Conservation (phyloP, 73 alveolate genomes). For the Breviolum minutum region DNA sequence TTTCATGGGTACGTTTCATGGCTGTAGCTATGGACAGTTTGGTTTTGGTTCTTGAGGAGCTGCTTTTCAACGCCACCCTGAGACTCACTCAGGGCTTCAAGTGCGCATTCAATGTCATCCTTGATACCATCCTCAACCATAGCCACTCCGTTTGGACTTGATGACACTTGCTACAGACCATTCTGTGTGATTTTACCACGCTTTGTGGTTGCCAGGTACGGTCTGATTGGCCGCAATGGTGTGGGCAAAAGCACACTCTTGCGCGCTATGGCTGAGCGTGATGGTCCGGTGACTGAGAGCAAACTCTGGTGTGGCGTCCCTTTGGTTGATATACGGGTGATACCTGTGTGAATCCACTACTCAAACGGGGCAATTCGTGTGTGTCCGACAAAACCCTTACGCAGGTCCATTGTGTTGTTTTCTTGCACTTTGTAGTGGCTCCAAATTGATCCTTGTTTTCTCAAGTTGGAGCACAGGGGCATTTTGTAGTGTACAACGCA, state of each 20-base stretch:
- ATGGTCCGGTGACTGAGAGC: slow-evolving; percentile 36
- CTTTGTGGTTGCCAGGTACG: slow-evolving; percentile 81
- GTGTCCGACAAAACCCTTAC: no score
- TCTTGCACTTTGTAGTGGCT: background rate
- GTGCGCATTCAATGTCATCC: slow-evolving; percentile 17
- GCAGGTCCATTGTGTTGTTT: background rate
- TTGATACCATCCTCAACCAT: background rate
- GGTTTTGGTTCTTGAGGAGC: slow-evolving; percentile 21
- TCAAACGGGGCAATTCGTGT: no score
- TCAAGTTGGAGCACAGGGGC: no score
- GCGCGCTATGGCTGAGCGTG: slow-evolving; percentile 93
- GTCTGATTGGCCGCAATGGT: slow-evolving; percentile 97
- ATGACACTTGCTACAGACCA: background rate
- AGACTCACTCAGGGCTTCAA: slow-evolving; percentile 90
- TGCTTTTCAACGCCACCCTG: slow-evolving; percentile 82
- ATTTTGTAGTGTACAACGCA: no score
- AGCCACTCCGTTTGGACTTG: background rate
- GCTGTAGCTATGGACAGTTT: background rate
- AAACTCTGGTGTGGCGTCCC: background rate
- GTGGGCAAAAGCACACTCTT: slow-evolving; percentile 96
- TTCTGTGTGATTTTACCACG: background rate
- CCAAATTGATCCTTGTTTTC: no score
- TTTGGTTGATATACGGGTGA: background rate
- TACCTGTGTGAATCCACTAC: background rate
- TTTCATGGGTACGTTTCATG: background rate